Conservation (phyloP, 441 rosid genomes). For the Croton setiger region DNA sequence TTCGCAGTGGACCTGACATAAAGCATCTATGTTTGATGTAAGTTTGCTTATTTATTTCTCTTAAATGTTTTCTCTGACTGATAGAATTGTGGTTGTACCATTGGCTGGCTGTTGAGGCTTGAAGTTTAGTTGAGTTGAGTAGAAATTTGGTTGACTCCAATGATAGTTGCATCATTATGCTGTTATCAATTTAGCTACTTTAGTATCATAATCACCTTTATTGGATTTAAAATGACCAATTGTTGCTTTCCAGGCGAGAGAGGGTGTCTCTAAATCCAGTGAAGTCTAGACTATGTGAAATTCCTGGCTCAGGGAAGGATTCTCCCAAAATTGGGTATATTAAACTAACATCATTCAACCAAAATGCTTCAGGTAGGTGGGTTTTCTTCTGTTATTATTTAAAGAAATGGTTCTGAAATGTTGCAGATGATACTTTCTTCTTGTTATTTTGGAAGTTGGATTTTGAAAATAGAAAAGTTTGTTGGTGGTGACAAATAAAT, state of each 20-base stretch:
- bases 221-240: conserved; percentile 13
- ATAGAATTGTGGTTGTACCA: conserved; percentile 2
- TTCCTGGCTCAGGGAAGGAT: conserved; percentile 67
- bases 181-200: background rate
- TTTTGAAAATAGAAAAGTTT: background rate
- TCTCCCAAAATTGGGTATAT: conserved; percentile 83
- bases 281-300: conserved; percentile 75
- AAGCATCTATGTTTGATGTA: conserved; percentile 72
- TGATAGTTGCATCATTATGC: background rate
- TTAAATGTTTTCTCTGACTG: background rate
- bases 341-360: conserved; percentile 77
- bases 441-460: background rate
- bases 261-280: conserved; percentile 83
- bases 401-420: background rate
- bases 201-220: background rate
- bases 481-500: background rate
- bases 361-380: conserved; percentile 78
- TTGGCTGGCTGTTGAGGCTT: background rate
- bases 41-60: conserved; percentile 14
- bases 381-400: background rate
- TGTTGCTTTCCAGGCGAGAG: conserved; percentile 60
- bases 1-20: conserved; percentile 70
- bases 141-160: background rate
- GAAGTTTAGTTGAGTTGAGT: background rate
- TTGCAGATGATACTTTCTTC: background rate